Base-by-base conservation (phyloP, 2,329 filamentous ascomycete species). In the Fusarium nelsonii region DNA sequence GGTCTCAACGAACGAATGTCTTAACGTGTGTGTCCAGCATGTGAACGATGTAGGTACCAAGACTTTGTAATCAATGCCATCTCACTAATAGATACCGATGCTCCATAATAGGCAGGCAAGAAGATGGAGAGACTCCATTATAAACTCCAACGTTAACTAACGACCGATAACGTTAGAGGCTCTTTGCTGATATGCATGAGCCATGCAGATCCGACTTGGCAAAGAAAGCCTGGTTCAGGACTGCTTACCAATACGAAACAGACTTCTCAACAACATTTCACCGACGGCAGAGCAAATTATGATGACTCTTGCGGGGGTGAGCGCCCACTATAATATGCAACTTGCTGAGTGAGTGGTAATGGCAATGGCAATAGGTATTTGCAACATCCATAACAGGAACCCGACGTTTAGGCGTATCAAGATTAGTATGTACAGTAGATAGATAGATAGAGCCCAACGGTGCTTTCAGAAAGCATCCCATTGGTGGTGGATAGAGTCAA, bases 201-300 rank as follows among this genome's bases (percentile, higher is more conserved):
- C 26, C 12, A 8, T 20, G 40, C 36, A 59, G 45, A 48, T n/a
- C 32, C n/a, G 30, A 14, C 58, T 64, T 41, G 45, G 51, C 36
- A 51, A 9, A 18, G 8, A 10, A 20, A 20, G 20, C 7, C 7
- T 20, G 10, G 15, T 43, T 18, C 39, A 20, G 26, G n/a, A 16
- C 11, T 40, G 62, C 55, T 65, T 65, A 65, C 44, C 53, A 65
- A 65, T 65, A 65, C 32, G 20, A 48, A 43, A 53, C 39, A 40
- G 12, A 20, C 33, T 53, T 51, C 60, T 59, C 45, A 65, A 40
- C 41, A 53, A 51, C 32, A 46, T 40, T 45, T 43, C 23, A 33
- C 32, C 39, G 41, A 54, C 26, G 20, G 6, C 9, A 44, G 43
- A 36, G 40, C 23, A 65, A 46, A 63, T 58, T 40, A 41, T 20